Evolutionary conservation across 2,329 filamentous ascomycete species (phyloP).

Genomic region (Monilinia laxa): DNA sequence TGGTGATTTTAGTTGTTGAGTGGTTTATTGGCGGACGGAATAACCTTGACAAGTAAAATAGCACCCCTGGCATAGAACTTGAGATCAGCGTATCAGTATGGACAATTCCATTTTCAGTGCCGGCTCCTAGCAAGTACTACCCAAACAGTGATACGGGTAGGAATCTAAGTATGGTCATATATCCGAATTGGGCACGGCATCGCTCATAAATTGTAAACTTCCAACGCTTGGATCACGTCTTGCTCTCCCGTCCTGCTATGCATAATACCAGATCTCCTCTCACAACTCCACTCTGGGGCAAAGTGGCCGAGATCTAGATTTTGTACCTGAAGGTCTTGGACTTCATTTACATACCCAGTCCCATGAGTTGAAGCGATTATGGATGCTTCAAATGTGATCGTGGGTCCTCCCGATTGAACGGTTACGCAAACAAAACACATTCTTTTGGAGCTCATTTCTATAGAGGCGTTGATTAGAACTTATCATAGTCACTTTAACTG

Average conservation of each 20-base stretch:
- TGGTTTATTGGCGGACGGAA: neutral
- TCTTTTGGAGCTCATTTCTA: neutral
- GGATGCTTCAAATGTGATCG: slow-evolving; percentile 10
- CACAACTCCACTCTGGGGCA: slow-evolving; percentile 1
- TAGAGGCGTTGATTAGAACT: neutral
- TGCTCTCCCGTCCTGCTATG: slow-evolving; percentile 14
- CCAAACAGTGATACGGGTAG: neutral
- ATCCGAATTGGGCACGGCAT: neutral
- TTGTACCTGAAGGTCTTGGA: neutral
- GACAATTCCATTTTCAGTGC: neutral
- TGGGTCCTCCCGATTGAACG: neutral
- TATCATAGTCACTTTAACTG: neutral
- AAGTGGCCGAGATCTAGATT: slow-evolving; percentile 11
- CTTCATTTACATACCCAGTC: slow-evolving; percentile 13
- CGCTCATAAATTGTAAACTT: neutral
- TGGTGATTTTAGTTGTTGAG: neutral
- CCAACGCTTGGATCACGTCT: slow-evolving; percentile 4
- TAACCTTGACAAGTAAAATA: neutral
- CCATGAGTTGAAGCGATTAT: neutral
- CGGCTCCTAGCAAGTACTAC: neutral
- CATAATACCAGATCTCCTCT: slow-evolving; percentile 11
- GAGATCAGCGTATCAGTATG: slow-evolving; percentile 11
- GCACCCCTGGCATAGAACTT: neutral
- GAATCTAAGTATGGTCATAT: neutral
- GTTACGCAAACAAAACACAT: slow-evolving; percentile 8